Conservation (phyloP, 75 land plant species). For the Chamaecyparis obtusa region DNA sequence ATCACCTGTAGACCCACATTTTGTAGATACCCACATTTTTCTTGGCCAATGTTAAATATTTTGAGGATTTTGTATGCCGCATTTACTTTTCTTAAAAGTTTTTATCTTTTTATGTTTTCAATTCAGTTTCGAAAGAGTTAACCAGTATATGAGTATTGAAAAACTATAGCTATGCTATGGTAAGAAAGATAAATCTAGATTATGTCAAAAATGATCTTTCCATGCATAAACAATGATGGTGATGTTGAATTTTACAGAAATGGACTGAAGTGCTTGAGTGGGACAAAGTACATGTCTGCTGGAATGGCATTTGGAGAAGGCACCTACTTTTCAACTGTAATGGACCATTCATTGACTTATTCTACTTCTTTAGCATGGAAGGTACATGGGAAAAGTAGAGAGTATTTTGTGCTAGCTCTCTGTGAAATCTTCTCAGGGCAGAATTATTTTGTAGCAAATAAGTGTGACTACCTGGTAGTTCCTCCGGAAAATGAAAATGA, state of each 20-base stretch:
- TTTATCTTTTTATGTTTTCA: too few species aligned
- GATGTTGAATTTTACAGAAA: slow-evolving; percentile 11
- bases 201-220: not conserved
- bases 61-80: too few species aligned
- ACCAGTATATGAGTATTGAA: too few species aligned
- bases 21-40: too few species aligned
- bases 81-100: too few species aligned
- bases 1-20: too few species aligned
- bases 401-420: slow-evolving; percentile 25
- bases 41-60: too few species aligned
- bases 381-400: not conserved
- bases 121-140: too few species aligned
- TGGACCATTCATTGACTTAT: slow-evolving; percentile 15
- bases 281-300: slow-evolving; percentile 1
- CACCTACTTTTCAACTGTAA: slow-evolving; percentile 19
- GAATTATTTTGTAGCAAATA: not conserved
- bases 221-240: not conserved
- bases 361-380: not conserved
- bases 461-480: slow-evolving; percentile 13
- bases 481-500: slow-evolving; percentile 28
- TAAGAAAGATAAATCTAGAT: too few species aligned
- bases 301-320: slow-evolving; percentile 8
- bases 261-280: slow-evolving; percentile 10
- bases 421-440: slow-evolving; percentile 23
- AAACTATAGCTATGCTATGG: too few species aligned